Evolutionary conservation across 129 eudicot species (phyloP).

Genomic region (Erigeron canadensis): DNA sequence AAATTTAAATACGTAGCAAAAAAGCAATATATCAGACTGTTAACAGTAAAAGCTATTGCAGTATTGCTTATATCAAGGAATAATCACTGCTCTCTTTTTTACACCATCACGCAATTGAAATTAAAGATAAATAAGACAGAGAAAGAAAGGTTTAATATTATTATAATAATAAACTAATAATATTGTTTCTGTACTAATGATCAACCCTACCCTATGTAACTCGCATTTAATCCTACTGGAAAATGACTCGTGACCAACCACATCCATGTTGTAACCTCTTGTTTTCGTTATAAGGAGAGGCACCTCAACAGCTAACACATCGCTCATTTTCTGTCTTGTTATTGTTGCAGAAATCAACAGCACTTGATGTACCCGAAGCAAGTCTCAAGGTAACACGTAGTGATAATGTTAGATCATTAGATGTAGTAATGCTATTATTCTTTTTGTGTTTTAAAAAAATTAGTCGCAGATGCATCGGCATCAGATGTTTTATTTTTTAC

Average conservation of each 20-base stretch:
- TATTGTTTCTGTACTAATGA: no score
- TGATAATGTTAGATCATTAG: constrained; percentile 16
- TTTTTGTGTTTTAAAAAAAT: not conserved
- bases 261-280: not conserved
- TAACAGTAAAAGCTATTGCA: not conserved
- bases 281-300: not conserved
- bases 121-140: not conserved
- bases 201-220: not conserved
- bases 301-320: constrained; percentile 13
- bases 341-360: constrained; percentile 78
- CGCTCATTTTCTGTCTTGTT: constrained; percentile 20
- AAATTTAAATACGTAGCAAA: not conserved
- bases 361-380: constrained; percentile 75
- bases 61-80: constrained; percentile 10
- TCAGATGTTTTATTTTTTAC: constrained; percentile 17
- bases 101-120: not conserved
- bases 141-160: not conserved
- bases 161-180: no score
- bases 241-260: not conserved
- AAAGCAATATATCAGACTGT: not conserved
- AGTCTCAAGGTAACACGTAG: constrained; percentile 68
- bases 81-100: not conserved
- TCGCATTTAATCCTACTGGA: not conserved
- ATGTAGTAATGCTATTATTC: not conserved
- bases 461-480: constrained; percentile 6